A percentile compares a stretch with the other conserved stretches of the same genome.
Conservation (phyloP, 2,329 filamentous ascomycete species). For the Nemania sp. region DNA sequence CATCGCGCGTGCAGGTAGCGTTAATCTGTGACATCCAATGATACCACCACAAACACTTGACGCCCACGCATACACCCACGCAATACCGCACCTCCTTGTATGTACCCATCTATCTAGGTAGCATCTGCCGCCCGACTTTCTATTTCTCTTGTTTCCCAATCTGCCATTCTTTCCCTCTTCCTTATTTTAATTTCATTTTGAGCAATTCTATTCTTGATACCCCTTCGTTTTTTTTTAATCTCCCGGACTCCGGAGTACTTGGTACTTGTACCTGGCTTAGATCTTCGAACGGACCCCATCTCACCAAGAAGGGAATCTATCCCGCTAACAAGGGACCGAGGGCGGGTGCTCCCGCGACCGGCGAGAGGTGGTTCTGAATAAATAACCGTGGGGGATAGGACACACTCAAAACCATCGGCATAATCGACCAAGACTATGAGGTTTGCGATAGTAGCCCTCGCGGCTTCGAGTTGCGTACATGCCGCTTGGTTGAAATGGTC, state of each 20-base stretch:
- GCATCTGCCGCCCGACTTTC: conserved; percentile 26
- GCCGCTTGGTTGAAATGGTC: conserved; percentile 47
- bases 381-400: not conserved
- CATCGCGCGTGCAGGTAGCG: conserved; percentile 35
- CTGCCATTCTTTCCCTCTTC: conserved; percentile 12
- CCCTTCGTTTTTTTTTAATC: conserved; percentile 17
- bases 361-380: conserved; percentile 6
- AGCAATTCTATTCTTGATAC: conserved; percentile 12
- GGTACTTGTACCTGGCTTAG: not conserved
- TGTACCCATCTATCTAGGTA: conserved; percentile 14
- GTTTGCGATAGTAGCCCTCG: conserved; percentile 36
- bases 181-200: conserved; percentile 28
- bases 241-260: conserved; percentile 11
- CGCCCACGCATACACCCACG: not conserved
- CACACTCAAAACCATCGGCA: not conserved
- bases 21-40: conserved; percentile 29
- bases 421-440: conserved; percentile 37
- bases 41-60: conserved; percentile 3
- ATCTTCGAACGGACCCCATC: conserved; percentile 4
- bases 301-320: not conserved
- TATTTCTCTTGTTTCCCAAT: conserved; percentile 19
- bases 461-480: conserved; percentile 31
- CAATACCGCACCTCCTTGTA: not conserved
- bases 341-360: conserved; percentile 31
- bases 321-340: conserved; percentile 18